A percentile compares a stretch with the other conserved stretches of the same genome.
These are phyloP conservation scores for Nitzschia sp. DNA, from an alignment of 108 stramenopile genomes.

Conservation along the genomic window DNA sequence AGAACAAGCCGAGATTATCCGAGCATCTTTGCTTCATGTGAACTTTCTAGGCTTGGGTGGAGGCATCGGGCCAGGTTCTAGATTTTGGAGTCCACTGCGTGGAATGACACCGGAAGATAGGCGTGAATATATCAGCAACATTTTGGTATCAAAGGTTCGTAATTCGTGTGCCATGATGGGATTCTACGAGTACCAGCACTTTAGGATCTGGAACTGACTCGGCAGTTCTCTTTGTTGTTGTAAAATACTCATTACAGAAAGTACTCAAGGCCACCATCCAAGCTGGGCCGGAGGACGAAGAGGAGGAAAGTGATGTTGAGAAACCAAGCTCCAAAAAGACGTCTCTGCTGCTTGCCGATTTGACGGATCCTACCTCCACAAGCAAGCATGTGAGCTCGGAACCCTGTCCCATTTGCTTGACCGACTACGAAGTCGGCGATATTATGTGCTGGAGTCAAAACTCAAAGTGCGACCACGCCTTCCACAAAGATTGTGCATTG, in stretches of 20 bases:
- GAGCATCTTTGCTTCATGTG: constrained; percentile 5
- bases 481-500: constrained; percentile 22
- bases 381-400: constrained; percentile 6
- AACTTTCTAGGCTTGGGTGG: neutral
- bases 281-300: neutral
- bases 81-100: neutral
- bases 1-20: constrained; percentile 2
- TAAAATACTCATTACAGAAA: constrained; percentile 1
- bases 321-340: constrained; percentile 1
- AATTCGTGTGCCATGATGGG: neutral
- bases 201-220: neutral
- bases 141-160: constrained; percentile 11
- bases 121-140: constrained; percentile 6
- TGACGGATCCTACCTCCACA: constrained; percentile 4
- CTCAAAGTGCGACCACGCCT: constrained; percentile 3
- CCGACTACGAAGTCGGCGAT: constrained; percentile 12
- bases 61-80: neutral
- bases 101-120: constrained; percentile 3
- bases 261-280: constrained; percentile 1
- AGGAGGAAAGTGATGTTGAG: neutral
- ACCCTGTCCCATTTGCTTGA: constrained; percentile 16
- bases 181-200: neutral
- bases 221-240: too few relatives aligned
- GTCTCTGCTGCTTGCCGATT: constrained; percentile 3
- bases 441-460: constrained; percentile 20